Base-by-base conservation (phyloP, 2,329 filamentous ascomycete genomes). In the Colletotrichum sojae region DNA sequence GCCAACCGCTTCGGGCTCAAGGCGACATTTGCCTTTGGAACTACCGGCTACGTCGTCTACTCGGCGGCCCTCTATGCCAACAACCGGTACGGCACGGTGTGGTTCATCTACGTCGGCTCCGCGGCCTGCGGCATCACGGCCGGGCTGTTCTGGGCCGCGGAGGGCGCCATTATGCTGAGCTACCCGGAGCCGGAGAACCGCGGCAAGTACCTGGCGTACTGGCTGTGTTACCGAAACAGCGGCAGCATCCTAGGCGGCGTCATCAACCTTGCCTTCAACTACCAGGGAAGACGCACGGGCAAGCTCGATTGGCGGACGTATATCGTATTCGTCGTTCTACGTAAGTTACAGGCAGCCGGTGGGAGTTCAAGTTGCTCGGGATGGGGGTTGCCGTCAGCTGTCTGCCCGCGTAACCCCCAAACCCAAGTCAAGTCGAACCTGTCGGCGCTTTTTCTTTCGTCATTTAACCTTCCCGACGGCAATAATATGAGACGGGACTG, bases 251-350 rank as follows among this genome's bases (percentile, higher is more conserved):
- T 86, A 0, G 84, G 84, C 13, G 83, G 83, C 31, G 78, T 81
- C 3, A 83, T 86, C 64, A 81, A 83, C 0, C 77, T 86, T 15
- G 82, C 75, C 3, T 76, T 86, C 27, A 86, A 86, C 66, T 54
- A 72, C 6, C 67, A 65, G 5, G 71, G 63, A 1, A 71, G 69
- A 45, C 53, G 65, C 25, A 73, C 72, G 16, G 76, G 77, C 25
- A 76, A 73, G 49, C 70, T 77, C 15, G 71, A 71, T 6, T 73
- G 71, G 53, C 58, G 72, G 9, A 78, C 75, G 2, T 78, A 76
- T 25, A 72, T 78, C 48, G 67, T 77, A 53, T 75, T 78, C 53
- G 73, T 77, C 6, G 74, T 71, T 4, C 59, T 77, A 31, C 75
- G 48, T 53, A 6, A 48, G 48, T 48, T 5, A 1, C 13, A 18